phyloP scores from a whole-genome alignment of 148 eudicot genomes.

The Rhododendron simsii region DNA sequence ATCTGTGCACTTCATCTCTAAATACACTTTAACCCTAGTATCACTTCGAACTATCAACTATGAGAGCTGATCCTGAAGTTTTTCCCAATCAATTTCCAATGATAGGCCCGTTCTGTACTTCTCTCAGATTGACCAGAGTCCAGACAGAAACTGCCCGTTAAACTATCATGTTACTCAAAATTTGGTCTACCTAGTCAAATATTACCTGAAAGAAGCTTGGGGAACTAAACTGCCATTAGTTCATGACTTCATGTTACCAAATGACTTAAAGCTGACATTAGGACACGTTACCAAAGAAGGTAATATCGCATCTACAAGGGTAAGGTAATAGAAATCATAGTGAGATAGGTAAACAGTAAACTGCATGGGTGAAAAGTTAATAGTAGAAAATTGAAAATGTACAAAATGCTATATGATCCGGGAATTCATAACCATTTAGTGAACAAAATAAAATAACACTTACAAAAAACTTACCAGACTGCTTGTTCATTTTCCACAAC shows the following conservation, averaged over 20 bases:
- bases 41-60: too few species aligned
- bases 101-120: too few species aligned
- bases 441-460: not conserved
- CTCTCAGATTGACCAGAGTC: too few species aligned
- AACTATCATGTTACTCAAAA: not conserved
- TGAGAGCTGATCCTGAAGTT: too few species aligned
- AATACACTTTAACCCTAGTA: not conserved
- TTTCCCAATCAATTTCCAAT: too few species aligned
- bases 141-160: too few species aligned
- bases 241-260: not conserved
- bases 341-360: too few species aligned
- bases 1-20: not conserved
- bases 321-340: too few species aligned
- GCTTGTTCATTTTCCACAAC: slow-evolving; percentile 58
- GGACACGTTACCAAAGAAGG: not conserved
- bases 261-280: not conserved
- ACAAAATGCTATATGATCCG: too few species aligned
- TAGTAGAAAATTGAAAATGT: too few species aligned
- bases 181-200: not conserved
- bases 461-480: slow-evolving; percentile 47
- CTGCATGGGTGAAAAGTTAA: too few species aligned
- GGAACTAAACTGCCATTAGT: not conserved
- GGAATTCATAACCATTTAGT: not conserved
- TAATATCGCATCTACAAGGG: too few species aligned
- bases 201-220: not conserved